phyloP scores from a whole-genome alignment of 129 eudicot genomes.

The Ambrosia trifida region DNA sequence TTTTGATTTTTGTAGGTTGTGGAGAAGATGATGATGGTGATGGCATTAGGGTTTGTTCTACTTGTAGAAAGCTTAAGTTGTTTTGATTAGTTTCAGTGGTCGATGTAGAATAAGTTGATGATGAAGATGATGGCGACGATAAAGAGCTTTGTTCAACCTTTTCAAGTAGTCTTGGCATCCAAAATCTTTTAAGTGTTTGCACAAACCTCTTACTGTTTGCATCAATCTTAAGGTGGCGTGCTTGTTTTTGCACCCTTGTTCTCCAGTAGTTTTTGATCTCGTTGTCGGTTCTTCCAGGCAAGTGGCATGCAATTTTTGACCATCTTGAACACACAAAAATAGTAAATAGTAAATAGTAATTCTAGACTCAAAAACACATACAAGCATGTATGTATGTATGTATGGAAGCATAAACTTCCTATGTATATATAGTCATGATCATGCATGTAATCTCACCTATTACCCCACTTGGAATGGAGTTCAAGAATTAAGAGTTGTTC shows the following conservation, averaged over 20 bases:
- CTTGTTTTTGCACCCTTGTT: slow-evolving; percentile 64
- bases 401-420: not conserved
- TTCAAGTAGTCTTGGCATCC: slow-evolving; percentile 54
- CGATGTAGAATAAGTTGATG: slow-evolving; percentile 11
- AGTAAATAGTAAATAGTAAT: not conserved
- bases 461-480: slow-evolving; percentile 63
- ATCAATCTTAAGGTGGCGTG: slow-evolving; percentile 54
- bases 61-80: slow-evolving; percentile 9
- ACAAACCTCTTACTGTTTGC: slow-evolving; percentile 46
- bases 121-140: slow-evolving; percentile 1
- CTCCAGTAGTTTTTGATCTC: slow-evolving; percentile 79
- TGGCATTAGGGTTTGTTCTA: slow-evolving; percentile 14
- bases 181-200: slow-evolving; percentile 44
- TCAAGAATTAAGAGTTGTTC: slow-evolving; percentile 63
- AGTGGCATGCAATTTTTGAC: slow-evolving; percentile 56
- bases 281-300: slow-evolving; percentile 71
- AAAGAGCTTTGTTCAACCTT: slow-evolving; percentile 38
- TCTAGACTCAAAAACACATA: not conserved
- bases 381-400: not conserved
- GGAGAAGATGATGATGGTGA: slow-evolving; percentile 20
- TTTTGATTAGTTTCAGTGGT: slow-evolving; percentile 10
- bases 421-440: no score
- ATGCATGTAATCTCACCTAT: slow-evolving; percentile 39
- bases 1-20: not conserved
- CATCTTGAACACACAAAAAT: slow-evolving; percentile 39